phyloP scores from a whole-genome alignment of 345 rosid species.

The Ceriops zippeliana region DNA sequence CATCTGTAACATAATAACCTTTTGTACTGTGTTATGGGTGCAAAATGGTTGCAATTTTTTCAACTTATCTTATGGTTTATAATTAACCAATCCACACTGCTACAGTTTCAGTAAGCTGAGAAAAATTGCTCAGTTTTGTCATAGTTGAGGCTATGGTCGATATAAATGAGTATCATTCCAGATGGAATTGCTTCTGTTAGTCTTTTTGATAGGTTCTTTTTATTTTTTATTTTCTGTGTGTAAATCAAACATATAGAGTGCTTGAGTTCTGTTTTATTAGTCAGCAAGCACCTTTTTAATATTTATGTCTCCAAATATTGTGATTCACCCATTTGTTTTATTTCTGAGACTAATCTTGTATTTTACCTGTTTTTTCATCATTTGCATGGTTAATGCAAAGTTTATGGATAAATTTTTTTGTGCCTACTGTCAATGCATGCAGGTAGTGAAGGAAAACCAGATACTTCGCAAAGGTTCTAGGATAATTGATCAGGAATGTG shows the following conservation, averaged over 20 bases:
- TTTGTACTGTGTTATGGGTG: too few species aligned
- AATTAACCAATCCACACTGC: too few species aligned
- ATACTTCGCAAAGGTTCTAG: conserved; percentile 82
- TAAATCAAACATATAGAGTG: background rate
- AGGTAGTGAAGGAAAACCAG: conserved; percentile 97
- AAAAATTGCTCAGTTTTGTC: too few species aligned
- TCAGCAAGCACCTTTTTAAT: background rate
- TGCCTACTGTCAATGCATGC: conserved; percentile 18
- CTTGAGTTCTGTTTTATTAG: background rate
- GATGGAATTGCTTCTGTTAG: too few species aligned
- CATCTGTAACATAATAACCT: too few species aligned
- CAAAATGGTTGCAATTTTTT: too few species aligned
- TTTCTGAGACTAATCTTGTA: background rate
- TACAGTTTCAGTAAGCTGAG: too few species aligned
- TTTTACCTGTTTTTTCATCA: background rate
- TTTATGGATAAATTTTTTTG: background rate
- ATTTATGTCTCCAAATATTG: background rate
- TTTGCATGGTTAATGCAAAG: background rate
- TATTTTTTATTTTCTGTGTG: too few species aligned
- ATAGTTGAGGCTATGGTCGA: too few species aligned
- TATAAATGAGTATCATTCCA: too few species aligned
- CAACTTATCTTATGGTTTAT: too few species aligned
- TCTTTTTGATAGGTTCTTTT: too few species aligned
- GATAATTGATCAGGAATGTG: conserved; percentile 72
- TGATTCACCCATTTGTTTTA: background rate